Evolutionary conservation across 768 basidiomycete genomes (phyloP), one percentile per base, ranked within the genome.

Genomic region (Phlebiopsis gigantea): DNA sequence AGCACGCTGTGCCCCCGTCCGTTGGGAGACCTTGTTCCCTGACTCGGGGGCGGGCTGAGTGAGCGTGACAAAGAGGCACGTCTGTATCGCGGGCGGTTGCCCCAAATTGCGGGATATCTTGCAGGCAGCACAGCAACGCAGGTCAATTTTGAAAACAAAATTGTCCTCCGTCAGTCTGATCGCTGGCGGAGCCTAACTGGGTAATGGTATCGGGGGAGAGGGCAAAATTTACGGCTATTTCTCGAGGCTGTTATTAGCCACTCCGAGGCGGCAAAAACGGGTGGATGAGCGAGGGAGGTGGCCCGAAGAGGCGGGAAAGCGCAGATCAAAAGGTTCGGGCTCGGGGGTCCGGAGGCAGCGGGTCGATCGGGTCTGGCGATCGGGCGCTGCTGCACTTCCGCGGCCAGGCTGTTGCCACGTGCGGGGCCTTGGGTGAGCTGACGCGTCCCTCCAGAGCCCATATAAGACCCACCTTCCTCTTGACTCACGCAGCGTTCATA

Each of bases 371-470:
- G 31, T 26, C 5, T 26, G 24, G 21, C n/a, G 57, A 54, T 58
- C 57, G 52, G 30, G 43, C 39, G 46, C 21, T 31, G 44, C 42
- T 44, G 48, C 41, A 22, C 28, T 22, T 22, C 49, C 29, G 54
- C 43, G 54, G 29, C 49, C 56, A 21, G 50, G 50, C 50, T 30
- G 30, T 24, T 51, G 50, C 50, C 50, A 51, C 50, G 50, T 51
- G 50, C 31, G 30, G 50, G 50, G 50, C 50, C 50, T 51, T 51
- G 50, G 47, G 50, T 39, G 60, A 66, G 68, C 68, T 69, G 68
- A 69, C 68, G 68, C 68, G 68, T 67, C 68, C 68, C 66, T 52
- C 57, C 45, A 29, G 53, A 45, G 54, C 46, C 46, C 53, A 58
- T 67, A 66, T 65, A 69, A 66, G 56, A 25, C 34, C 34, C 39